Evolutionary conservation across 805 yeast species (phyloP).

Genomic region (Candida sakaeoensis): DNA sequence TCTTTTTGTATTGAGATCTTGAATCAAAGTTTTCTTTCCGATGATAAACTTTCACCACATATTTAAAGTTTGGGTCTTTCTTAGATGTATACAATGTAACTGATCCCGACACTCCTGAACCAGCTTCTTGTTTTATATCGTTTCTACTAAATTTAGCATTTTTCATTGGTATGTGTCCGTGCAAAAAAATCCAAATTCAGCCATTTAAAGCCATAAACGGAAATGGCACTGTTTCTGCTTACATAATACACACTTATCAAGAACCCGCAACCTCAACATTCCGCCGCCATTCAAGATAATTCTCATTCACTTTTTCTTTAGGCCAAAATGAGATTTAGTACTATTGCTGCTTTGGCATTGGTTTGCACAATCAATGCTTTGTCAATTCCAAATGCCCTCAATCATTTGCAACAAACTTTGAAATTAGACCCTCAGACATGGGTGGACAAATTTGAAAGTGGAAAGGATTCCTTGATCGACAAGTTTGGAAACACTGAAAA

Average conservation of each 20-base stretch:
- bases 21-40: constrained; percentile 37
- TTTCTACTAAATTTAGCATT: constrained; percentile 49
- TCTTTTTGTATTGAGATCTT: constrained; percentile 31
- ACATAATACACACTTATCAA: no score
- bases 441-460: constrained; percentile 3
- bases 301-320: not conserved
- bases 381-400: constrained; percentile 19
- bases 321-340: constrained; percentile 16
- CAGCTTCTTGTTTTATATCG: constrained; percentile 36
- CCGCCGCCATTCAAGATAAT: not conserved
- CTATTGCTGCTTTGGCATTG: constrained; percentile 13
- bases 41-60: constrained; percentile 47
- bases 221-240: not conserved
- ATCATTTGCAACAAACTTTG: constrained; percentile 19
- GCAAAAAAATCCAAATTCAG: not conserved
- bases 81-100: constrained; percentile 14
- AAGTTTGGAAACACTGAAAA: constrained; percentile 16
- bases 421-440: constrained; percentile 12
- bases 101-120: constrained; percentile 16
- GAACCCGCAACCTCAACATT: no score
- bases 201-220: not conserved
- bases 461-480: constrained; percentile 4
- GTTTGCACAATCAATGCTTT: constrained; percentile 20
- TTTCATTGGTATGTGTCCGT: constrained; percentile 41
- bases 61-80: constrained; percentile 9